Percentiles rank a stretch among this genome's conserved stretches.
phyloP scores from a whole-genome alignment of 306 rosid genomes.

The Trifolium dubium region DNA sequence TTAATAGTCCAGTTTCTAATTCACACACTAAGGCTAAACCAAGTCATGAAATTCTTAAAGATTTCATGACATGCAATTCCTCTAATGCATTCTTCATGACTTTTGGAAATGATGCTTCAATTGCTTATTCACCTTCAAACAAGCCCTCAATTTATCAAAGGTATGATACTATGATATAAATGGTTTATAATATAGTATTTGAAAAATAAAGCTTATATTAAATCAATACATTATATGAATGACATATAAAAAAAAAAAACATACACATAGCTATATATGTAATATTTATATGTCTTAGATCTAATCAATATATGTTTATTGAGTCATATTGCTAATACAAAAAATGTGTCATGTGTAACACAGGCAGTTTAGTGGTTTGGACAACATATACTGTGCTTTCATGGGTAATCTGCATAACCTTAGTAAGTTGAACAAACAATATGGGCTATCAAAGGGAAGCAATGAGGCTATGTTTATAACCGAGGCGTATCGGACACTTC shows the following conservation, averaged over 20 bases:
- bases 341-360: slow-evolving; percentile 18
- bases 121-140: slow-evolving; percentile 60
- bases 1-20: slow-evolving; percentile 73
- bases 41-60: slow-evolving; percentile 54
- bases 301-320: too few species aligned
- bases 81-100: slow-evolving; percentile 56
- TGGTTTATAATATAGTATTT: too few species aligned
- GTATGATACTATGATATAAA: slow-evolving; percentile 35
- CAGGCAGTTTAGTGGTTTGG: slow-evolving; percentile 90
- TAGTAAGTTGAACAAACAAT: slow-evolving; percentile 70
- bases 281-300: too few species aligned
- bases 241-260: too few species aligned
- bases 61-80: slow-evolving; percentile 60
- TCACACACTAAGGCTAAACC: slow-evolving; percentile 56
- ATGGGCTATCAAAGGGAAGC: slow-evolving; percentile 73
- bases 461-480: slow-evolving; percentile 81
- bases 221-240: too few species aligned
- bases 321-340: slow-evolving; percentile 1
- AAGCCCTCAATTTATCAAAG: slow-evolving; percentile 48
- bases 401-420: slow-evolving; percentile 72
- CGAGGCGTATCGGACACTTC: slow-evolving; percentile 83
- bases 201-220: too few species aligned
- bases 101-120: slow-evolving; percentile 60
- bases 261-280: too few species aligned
- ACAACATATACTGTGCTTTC: slow-evolving; percentile 78